phyloP scores from a whole-genome alignment of 192 early-diverging fungal genomes.

The Borealophlyctis nickersoniae region DNA sequence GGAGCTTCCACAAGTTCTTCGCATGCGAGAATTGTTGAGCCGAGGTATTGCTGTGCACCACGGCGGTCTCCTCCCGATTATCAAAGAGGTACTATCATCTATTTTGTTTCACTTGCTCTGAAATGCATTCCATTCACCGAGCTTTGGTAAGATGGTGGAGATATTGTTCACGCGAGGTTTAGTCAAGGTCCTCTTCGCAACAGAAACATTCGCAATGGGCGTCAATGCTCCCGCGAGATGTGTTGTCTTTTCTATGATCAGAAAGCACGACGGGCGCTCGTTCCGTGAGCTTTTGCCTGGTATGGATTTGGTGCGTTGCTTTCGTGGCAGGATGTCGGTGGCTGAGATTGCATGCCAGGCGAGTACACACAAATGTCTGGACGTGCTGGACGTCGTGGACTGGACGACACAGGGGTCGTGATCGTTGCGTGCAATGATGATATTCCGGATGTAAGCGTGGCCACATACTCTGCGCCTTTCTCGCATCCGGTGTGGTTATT shows the following conservation, averaged over 20 bases:
- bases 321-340: no score
- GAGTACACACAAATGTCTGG: slow-evolving; percentile 99
- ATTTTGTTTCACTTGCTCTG: not conserved
- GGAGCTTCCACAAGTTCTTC: slow-evolving; percentile 82
- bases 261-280: slow-evolving; percentile 89
- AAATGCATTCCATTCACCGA: not conserved
- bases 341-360: slow-evolving; percentile 39
- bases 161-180: slow-evolving; percentile 88
- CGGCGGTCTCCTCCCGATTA: slow-evolving; percentile 90
- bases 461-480: not conserved
- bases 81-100: slow-evolving; percentile 74
- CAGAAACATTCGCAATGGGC: slow-evolving; percentile 99
- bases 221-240: slow-evolving; percentile 95
- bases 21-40: slow-evolving; percentile 76
- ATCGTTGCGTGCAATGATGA: slow-evolving; percentile 73
- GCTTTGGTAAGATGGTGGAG: slow-evolving; percentile 79
- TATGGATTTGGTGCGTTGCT: slow-evolving; percentile 18
- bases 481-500: not conserved
- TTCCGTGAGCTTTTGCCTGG: slow-evolving; percentile 88
- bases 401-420: slow-evolving; percentile 88
- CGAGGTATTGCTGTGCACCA: slow-evolving; percentile 98
- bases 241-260: slow-evolving; percentile 87
- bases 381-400: slow-evolving; percentile 89
- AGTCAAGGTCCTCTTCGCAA: slow-evolving; percentile 92
- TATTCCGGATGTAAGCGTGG: slow-evolving; percentile 53